Conservation (phyloP, 2,329 filamentous ascomycete genomes). For the Scedosporium boydii region DNA sequence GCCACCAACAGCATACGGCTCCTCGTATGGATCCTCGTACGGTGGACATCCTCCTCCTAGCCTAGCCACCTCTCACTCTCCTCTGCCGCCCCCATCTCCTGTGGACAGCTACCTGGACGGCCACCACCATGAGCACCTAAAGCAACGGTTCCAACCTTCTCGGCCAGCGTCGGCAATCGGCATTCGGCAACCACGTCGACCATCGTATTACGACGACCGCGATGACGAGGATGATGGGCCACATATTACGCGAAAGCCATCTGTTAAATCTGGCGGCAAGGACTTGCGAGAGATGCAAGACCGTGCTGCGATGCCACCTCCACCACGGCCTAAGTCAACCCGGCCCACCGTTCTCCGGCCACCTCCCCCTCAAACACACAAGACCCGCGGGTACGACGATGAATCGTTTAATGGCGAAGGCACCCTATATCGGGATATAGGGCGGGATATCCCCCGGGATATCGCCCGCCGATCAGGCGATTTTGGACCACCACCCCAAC, state of each 20-base stretch:
- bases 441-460: not conserved
- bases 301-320: conserved; percentile 18
- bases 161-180: conserved; percentile 2
- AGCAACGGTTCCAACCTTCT: conserved; percentile 3
- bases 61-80: not conserved
- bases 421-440: not conserved
- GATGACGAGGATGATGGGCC: not conserved
- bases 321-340: conserved; percentile 1
- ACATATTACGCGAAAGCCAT: conserved; percentile 3
- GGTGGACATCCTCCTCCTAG: not conserved
- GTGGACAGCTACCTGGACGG: conserved; percentile 4
- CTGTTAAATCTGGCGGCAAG: not conserved
- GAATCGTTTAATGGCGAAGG: conserved; percentile 5
- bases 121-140: not conserved
- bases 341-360: not conserved
- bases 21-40: conserved; percentile 6
- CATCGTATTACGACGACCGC: conserved; percentile 2
- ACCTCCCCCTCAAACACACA: conserved; percentile 6
- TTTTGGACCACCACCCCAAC: not conserved
- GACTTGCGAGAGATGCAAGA: conserved; percentile 3
- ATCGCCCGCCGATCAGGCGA: conserved; percentile 3
- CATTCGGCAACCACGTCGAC: conserved; percentile 1
- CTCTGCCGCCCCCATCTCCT: conserved; percentile 1
- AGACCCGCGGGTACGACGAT: conserved; percentile 6
- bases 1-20: not conserved